Evolutionary conservation across 2,329 filamentous ascomycete genomes (phyloP), one percentile per base, ranked within the genome.

Genomic region (Pseudogymnoascus sp.): DNA sequence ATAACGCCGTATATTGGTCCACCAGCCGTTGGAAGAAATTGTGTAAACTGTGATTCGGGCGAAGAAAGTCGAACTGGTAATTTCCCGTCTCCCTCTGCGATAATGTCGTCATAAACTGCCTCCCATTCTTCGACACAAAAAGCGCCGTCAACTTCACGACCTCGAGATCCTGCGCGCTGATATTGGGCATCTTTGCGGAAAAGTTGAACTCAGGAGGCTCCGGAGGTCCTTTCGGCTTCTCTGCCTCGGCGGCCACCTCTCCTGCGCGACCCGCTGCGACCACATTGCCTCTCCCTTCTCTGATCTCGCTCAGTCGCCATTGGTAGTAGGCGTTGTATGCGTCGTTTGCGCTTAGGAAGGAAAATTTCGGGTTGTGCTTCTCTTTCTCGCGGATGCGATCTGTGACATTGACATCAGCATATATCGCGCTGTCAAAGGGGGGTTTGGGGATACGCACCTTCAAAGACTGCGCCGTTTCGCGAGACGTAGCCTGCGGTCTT

Each of bases 101-200:
- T 67, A 99, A 80, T 63, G 89, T 85, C 21, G 92, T 97, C 85
- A 96, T 91, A 78, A 95, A 99, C 66, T 89, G 87, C 66, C 93
- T 88, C 13, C 95, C 95, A 72, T 96, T 93, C 77, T 93, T 93
- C 62, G 95, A 95, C 61, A 93, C 92, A 76, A 95, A 97, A 25
- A 96, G 81, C 19, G 95, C 95, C 37, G 93, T 96, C 73, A 96
- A 78, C 64, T 84, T 81, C 64, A 89, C 81, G 61, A 88, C 81
- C 70, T 88, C 85, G 67, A 98, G 79, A 81, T 99, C 95, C 76
- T 96, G 90, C 68, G 96, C 92, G 77, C 89, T 96, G 78, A 99
- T 96, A 70, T 93, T 93, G 65, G 95, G 95, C 91, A 98, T 96
- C 74, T 93, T 90, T 70, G 95, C 93, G 64, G 92, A 96, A 79